Evolutionary conservation across 148 eudicot species (phyloP).

Genomic region (Diospyros lotus): DNA sequence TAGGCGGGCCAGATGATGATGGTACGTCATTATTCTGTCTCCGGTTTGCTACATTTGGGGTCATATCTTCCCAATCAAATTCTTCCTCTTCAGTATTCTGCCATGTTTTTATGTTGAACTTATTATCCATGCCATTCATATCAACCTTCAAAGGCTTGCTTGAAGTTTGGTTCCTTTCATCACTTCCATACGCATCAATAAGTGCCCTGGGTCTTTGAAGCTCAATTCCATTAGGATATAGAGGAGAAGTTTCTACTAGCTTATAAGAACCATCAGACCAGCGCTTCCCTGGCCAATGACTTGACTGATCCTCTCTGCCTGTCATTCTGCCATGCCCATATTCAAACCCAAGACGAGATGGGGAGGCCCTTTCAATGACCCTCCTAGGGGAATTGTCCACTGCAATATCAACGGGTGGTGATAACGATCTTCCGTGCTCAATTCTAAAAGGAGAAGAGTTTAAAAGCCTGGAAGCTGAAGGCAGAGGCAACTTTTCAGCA

Average conservation of each 20-base stretch:
- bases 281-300: conserved; percentile 40
- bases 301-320: conserved; percentile 41
- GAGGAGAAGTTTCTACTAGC: conserved; percentile 30
- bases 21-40: conserved; percentile 29
- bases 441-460: conserved; percentile 31
- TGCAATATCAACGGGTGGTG: conserved; percentile 53
- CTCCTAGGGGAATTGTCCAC: conserved; percentile 47
- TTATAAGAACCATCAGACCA: conserved; percentile 29
- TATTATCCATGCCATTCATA: conserved; percentile 39
- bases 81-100: conserved; percentile 85
- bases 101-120: conserved; percentile 46
- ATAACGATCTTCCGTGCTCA: conserved; percentile 42
- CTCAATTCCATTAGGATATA: conserved; percentile 40
- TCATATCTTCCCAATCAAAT: conserved; percentile 83
- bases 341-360: conserved; percentile 32
- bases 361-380: conserved; percentile 40
- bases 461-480: conserved; percentile 25
- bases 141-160: conserved; percentile 35
- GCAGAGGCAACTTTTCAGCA: conserved; percentile 36
- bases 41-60: conserved; percentile 46
- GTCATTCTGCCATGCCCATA: conserved; percentile 36
- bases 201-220: conserved; percentile 73
- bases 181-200: conserved; percentile 90
- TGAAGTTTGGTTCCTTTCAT: conserved; percentile 43
- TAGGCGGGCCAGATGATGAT: conserved; percentile 26